Evolutionary conservation across 2,329 filamentous ascomycete genomes (phyloP), one percentile per base, ranked within the genome.

Genomic region (Cytospora paraplurivora): DNA sequence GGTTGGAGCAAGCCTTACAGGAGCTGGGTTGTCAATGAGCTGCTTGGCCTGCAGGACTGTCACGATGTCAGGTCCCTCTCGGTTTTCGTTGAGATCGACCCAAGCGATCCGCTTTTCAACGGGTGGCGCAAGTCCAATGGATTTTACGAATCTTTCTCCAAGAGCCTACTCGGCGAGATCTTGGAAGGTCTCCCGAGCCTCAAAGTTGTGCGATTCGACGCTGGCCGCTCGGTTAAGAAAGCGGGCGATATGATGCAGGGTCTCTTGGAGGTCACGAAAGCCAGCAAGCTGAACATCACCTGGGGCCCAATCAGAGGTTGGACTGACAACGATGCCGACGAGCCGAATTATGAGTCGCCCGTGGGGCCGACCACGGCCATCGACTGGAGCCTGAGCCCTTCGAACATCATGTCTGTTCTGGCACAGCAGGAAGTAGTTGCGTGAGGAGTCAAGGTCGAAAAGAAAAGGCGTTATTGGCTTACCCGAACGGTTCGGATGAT

Each of bases 11-110:
- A 83, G 63, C 90, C 90, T 15, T 90, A 90, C 1, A 80, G 79
- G 38, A 85, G 87, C 56, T 93, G 91, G 88, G 84, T 86, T 1
- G 86, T 91, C 13, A 88, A 87, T 67, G 76, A 82, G 5, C 81
- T 81, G 1, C 78, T 93, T 0, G 89, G 89, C 0, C 79, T 93
- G 7, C 68, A 72, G 1, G 86, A 91, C 57, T 89, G 87, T 72
- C 75, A 75, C 62, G 85, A 81, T 55, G 82, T 90, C 21, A 80
- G 82, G 35, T 79, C 78, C 15, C 73, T 93, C 55, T 85, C 82
- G 33, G 82, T 93, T 12, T 90, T 90, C 70, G 85, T 92, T 32
- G 86, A 93, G 73, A 85, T 84, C 67, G 90, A 93, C 70, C 89
- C 90, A 0, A 89, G 86, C 59, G 83, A 89, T 68, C 81, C 79